Evolutionary conservation across 768 basidiomycete genomes (phyloP), one percentile per base, ranked within the genome.

Genomic region (Thelephora aurantiotincta): DNA sequence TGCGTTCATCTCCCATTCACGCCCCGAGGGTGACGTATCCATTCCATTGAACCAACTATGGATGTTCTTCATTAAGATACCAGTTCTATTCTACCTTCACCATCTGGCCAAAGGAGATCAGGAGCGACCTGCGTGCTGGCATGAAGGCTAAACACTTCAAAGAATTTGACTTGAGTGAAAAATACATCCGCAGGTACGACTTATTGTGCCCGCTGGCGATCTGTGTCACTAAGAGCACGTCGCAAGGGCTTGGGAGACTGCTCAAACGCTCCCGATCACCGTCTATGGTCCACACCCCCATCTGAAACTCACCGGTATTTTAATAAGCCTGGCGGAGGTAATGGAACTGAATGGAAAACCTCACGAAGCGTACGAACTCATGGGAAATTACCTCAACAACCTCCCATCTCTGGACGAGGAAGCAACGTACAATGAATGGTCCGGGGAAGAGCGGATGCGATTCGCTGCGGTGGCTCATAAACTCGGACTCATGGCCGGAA

Each of bases 301-400:
- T 48, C 69, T 84, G 48, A 86, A 84, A 58, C 64, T 74, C 0
- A 75, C 80, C 0, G 83, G 83, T 2, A 74, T 86, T 11, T 82
- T 74, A 1, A 70, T 80, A 22, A 64, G 71, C 2, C 66, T 84
- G 42, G 78, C 74, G 2, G 75, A 74, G 44, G 69, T 80, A 2
- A 60, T 75, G 13, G 78, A 80, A 55, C 57, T 58, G 14, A 59
- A 63, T 0, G 59, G 68, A 13, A 59, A 54, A 9, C 58, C 61
- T 1, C 44, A 57, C 26, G 54, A 54, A 11, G 66, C 66, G 11
- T 49, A 65, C 57, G 48, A 62, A 48, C 50, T 60, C 52, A 38
- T 68, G 30, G 55, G 43, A 9, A 35, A 37, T 22, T 51, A 46
- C 43, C 53, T 50, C 30, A 57, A 14, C 22, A 41, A 41, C 14